Evolutionary conservation across 176 grass and related monocot species (phyloP), one percentile per base, ranked within the genome.

Genomic region (Raddia distichophylla): DNA sequence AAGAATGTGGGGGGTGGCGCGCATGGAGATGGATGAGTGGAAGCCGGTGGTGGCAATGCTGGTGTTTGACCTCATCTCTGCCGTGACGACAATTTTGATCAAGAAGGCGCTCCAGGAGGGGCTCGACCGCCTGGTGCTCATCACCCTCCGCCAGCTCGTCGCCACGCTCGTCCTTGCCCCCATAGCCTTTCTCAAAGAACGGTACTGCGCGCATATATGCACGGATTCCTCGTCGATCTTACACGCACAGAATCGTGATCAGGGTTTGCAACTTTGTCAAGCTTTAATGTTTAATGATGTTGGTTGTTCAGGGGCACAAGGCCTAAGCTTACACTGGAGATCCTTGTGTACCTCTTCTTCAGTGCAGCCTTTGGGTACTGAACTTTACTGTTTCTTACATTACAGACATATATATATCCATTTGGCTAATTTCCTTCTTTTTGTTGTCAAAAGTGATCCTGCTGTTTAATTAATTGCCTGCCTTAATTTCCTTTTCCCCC

Each of bases 311-410:
- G 95, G 90, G 86, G 83, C 75, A 86, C 79, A 62, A 80, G 95
- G 78, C 95, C 95, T 58, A 93, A 91, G 85, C 84, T 98, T 20
- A 98, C 95, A 12, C 45, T 65, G 35, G 90, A 98, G 83, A 98
- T 95, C 37, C 86, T 92, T 8, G 82, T 94, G 33, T 98, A 98
- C 77, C 88, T 95, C 60, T 98, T 98, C 79, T 89, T 98, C 40
- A 92, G 92, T 64, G 95, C 90, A 51, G 74, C 86, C 3, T 82
- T 98, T 34, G 95, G 95, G 95, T 98, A 91, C 62, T 54, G 62
- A 2, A 40, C 37, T 40, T 2, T 40, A 40, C 37, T 40, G 37
- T 40, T 40, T 2, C 37, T 40, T 40, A 40, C 67, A 80, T 55
- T 34, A n/a, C 67, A 80, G 49, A 27, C 65, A 74, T 22, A 45